Base-by-base conservation (phyloP, 495 filamentous ascomycete species). In the Aspergillus nanangensis region DNA sequence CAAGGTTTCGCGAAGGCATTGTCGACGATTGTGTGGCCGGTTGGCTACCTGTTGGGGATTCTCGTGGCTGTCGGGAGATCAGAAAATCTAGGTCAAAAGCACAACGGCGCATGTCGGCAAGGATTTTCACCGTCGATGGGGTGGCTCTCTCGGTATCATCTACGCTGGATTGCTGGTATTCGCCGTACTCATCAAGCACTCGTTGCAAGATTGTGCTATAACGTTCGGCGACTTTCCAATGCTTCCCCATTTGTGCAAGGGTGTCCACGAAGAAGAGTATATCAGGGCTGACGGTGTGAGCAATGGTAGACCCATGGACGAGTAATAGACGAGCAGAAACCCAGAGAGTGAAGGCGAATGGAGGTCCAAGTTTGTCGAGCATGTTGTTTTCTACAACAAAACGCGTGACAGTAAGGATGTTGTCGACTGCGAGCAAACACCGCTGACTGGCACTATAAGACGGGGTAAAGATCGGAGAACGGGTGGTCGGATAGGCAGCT, bases 311-410 rank as follows among this genome's bases (percentile, higher is more conserved):
- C 13, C 87, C 88, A 60, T 94, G 89, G 8, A 95, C 89, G 5
- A 95, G 80, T 1, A 93, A 70, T 17, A 95, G 69, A 4, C 90
- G 82, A 11, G 90, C 88, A n/a, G 87, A 88, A 21, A 95, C 90
- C 90, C 90, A 95, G 24, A 95, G 70, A 2, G 87, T 87, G 59
- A 95, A 95, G 11, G 88, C 87, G 55, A 94, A 95, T 0, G 88
- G 88, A 1, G 89, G 88, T 0, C 90, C 90, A 11, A 95, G 80
- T 54, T 90, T 88, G 38, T 77, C 75, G 14, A 95, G 71, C 59
- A 93, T 77, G 50, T 77, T 77, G 51, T 88, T 82, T 29, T 77
- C 75, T 23, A 84, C 76, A 11, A 92, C 87, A 56, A 86, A 86
- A 20, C 80, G 80, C 24, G 83, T 83, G 1, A 95, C 75, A 0